Conservation (phyloP, 164 flowering plant species). For the Stephania cephalantha region DNA sequence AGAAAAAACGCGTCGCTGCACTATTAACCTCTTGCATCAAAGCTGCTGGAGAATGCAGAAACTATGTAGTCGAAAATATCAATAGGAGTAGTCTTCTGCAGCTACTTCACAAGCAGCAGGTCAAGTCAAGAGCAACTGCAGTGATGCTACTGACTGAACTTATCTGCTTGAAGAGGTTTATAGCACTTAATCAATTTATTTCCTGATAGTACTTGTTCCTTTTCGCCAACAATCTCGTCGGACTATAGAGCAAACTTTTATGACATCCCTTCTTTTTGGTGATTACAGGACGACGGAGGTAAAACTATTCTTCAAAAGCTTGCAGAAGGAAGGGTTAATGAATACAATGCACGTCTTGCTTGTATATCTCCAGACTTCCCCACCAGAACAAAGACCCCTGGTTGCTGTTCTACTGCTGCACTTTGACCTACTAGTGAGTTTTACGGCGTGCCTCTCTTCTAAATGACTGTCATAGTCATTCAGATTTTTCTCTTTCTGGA, state of each 20-base stretch:
- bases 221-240: background rate
- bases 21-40: conserved; percentile 46
- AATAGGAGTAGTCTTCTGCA: conserved; percentile 37
- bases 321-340: conserved; percentile 38
- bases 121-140: conserved; percentile 31
- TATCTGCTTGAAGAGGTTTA: conserved; percentile 58
- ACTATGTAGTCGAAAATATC: conserved; percentile 40
- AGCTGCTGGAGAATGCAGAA: conserved; percentile 48
- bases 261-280: conserved; percentile 4
- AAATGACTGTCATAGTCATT: too few species aligned
- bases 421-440: conserved; percentile 53
- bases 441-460: too few species aligned
- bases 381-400: conserved; percentile 38
- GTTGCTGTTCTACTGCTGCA: conserved; percentile 55
- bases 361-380: conserved; percentile 43
- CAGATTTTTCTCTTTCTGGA: too few species aligned
- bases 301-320: conserved; percentile 32
- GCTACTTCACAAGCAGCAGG: conserved; percentile 47
- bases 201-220: background rate
- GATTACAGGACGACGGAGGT: conserved; percentile 45
- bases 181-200: background rate
- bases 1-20: conserved; percentile 35
- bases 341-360: conserved; percentile 48
- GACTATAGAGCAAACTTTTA: background rate
- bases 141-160: conserved; percentile 46